phyloP scores from a whole-genome alignment of 2,329 filamentous ascomycete genomes.

The Colletotrichum phormii region DNA sequence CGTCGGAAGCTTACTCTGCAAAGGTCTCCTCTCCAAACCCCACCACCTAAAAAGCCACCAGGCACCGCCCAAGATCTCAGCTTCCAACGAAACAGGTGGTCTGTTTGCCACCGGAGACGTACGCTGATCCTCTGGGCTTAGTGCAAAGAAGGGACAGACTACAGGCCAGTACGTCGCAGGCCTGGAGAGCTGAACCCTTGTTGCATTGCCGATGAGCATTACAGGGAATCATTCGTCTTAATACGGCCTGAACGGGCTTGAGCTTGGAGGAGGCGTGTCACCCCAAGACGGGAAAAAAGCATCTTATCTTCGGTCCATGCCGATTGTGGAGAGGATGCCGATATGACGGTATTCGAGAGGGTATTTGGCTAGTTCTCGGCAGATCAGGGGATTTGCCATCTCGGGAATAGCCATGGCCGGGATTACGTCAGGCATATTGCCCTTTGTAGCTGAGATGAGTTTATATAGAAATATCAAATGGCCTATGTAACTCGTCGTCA shows the following conservation, averaged over 20 bases:
- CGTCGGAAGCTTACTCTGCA: conserved; percentile 10
- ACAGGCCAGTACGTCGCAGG: neutral
- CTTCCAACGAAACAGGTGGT: conserved; percentile 22
- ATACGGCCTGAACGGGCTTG: neutral
- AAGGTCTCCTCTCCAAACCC: neutral
- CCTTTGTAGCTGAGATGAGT: neutral
- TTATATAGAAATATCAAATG: conserved; percentile 1
- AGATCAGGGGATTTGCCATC: conserved; percentile 15
- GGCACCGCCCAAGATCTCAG: conserved; percentile 7
- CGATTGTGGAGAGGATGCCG: conserved; percentile 4
- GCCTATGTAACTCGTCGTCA: conserved; percentile 11
- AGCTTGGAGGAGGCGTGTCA: neutral
- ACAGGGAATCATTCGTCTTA: neutral
- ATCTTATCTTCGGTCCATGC: neutral
- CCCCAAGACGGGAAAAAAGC: neutral
- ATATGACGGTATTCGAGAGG: neutral
- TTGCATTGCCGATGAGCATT: neutral
- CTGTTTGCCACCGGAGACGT: conserved; percentile 27
- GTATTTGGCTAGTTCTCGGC: neutral
- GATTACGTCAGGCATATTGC: neutral
- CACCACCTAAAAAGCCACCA: conserved; percentile 1
- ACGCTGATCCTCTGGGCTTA: neutral
- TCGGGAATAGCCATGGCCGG: neutral
- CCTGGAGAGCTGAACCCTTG: conserved; percentile 26
- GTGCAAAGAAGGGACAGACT: neutral